phyloP scores from a whole-genome alignment of 148 eudicot genomes.

The Spergularia marina region DNA sequence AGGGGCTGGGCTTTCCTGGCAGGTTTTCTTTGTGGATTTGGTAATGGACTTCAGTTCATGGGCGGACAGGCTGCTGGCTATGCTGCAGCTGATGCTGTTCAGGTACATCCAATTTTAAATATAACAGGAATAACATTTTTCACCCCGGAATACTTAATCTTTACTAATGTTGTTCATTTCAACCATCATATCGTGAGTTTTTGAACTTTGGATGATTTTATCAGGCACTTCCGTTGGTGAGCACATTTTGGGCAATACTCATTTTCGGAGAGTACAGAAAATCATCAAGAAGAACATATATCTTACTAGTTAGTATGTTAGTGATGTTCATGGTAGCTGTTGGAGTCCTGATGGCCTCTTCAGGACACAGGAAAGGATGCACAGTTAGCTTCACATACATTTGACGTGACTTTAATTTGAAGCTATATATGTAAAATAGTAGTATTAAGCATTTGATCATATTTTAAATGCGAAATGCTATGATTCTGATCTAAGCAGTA shows the following conservation, averaged over 20 bases:
- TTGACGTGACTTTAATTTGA: background rate
- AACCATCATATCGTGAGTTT: background rate
- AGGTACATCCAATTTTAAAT: conserved; percentile 30
- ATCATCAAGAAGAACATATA: conserved; percentile 54
- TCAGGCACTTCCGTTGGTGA: conserved; percentile 69
- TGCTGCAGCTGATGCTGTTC: conserved; percentile 88
- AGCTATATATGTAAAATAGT: conserved; percentile 2
- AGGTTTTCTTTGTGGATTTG: conserved; percentile 66
- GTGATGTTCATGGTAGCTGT: conserved; percentile 58
- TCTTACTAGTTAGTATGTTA: conserved; percentile 48
- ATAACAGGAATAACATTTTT: no score
- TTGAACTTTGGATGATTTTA: background rate
- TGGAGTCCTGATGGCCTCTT: conserved; percentile 64
- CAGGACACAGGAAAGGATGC: conserved; percentile 45
- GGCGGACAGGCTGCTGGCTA: conserved; percentile 93
- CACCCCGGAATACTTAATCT: background rate
- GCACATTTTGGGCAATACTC: conserved; percentile 67
- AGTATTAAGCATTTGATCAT: background rate
- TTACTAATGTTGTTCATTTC: background rate
- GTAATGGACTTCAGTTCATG: conserved; percentile 84
- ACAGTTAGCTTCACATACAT: background rate
- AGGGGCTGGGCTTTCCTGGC: conserved; percentile 69
- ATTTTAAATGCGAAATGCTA: background rate
- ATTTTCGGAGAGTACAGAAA: conserved; percentile 66
- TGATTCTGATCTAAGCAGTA: no score